Conservation (phyloP, 2,329 filamentous ascomycete species). For the Cordyceps cateniannulata region DNA sequence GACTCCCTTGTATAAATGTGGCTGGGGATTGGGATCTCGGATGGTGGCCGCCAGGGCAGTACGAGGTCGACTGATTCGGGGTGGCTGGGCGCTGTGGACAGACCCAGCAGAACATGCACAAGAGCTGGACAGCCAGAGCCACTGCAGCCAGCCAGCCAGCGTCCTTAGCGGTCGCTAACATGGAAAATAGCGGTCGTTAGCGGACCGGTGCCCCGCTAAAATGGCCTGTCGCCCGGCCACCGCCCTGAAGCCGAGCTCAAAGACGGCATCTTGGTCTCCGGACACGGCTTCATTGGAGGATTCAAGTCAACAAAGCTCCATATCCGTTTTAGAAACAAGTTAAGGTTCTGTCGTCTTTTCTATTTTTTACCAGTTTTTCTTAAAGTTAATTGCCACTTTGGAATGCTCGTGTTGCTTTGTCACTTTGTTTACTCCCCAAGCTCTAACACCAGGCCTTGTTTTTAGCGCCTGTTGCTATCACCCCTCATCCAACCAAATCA, state of each 20-base stretch:
- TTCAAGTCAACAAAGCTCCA: background rate
- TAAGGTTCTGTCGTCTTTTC: too few species aligned
- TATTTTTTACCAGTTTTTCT: background rate
- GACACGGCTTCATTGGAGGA: background rate
- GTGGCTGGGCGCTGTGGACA: too few species aligned
- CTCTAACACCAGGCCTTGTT: too few species aligned
- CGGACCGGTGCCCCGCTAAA: background rate
- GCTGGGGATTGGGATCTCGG: background rate
- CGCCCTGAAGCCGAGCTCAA: background rate
- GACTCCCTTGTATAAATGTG: background rate
- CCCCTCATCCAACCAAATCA: background rate
- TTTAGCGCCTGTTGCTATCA: too few species aligned
- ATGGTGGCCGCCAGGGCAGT: too few species aligned
- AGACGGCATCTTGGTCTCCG: background rate
- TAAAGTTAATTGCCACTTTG: background rate
- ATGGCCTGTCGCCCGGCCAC: slow-evolving; percentile 1
- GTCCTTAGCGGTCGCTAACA: background rate
- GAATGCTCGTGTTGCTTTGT: background rate
- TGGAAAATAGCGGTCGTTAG: background rate
- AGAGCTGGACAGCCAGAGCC: too few species aligned
- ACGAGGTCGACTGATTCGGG: too few species aligned
- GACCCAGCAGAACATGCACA: too few species aligned
- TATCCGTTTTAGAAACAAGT: too few species aligned
- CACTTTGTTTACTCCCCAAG: background rate
- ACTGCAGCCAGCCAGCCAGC: too few species aligned